Evolutionary conservation across 2,329 filamentous ascomycete genomes (phyloP).

Genomic region (Huntiella omanensis): DNA sequence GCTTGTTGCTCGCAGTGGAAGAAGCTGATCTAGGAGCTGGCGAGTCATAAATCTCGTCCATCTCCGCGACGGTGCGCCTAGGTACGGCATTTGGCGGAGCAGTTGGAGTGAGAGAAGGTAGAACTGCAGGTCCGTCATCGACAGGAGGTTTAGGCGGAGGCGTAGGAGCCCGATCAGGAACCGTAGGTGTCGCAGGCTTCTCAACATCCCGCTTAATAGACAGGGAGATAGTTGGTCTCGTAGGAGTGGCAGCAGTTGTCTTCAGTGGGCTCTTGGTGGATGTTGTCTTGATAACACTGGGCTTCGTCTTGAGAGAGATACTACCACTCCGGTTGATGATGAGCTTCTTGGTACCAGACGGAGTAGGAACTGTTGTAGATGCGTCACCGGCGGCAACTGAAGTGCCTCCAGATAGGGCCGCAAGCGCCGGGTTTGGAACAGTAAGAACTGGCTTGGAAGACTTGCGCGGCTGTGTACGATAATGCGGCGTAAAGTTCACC

Average conservation of each 20-base stretch:
- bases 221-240: slow-evolving; percentile 9
- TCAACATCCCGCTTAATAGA: slow-evolving; percentile 10
- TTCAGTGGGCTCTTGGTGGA: neutral
- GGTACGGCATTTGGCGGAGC: neutral
- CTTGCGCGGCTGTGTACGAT: slow-evolving; percentile 15
- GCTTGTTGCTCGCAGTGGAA: slow-evolving; percentile 4
- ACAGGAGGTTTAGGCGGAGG: too few relatives aligned
- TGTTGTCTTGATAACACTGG: slow-evolving; percentile 3
- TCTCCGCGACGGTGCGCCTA: slow-evolving; percentile 1
- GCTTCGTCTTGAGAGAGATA: slow-evolving; percentile 10
- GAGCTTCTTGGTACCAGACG: slow-evolving; percentile 10
- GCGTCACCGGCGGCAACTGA: neutral
- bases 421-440: neutral
- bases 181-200: neutral
- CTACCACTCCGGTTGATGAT: slow-evolving; percentile 12
- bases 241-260: neutral
- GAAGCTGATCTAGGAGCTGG: neutral
- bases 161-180: neutral
- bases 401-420: neutral
- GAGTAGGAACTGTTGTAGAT: neutral
- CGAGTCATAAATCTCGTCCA: slow-evolving; percentile 5
- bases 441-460: slow-evolving; percentile 3
- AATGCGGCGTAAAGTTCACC: slow-evolving; percentile 22
- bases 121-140: too few relatives aligned
- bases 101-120: neutral